phyloP scores from a whole-genome alignment of 176 grass and related monocot genomes.

The Musa acuminata region DNA sequence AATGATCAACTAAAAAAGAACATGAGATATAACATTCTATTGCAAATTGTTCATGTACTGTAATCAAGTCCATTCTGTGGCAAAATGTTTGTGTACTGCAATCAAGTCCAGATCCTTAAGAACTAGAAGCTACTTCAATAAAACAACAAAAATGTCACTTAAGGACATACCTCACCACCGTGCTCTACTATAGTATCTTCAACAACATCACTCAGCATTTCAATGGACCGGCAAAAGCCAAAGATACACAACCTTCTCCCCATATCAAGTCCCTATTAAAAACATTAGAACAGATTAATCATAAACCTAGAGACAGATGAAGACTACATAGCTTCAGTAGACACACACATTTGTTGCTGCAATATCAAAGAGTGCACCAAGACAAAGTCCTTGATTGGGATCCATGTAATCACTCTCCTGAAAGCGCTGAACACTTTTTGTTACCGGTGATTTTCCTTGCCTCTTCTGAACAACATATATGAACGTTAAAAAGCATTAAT shows the following conservation, averaged over 20 bases:
- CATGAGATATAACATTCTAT: no score
- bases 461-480: constrained; percentile 45
- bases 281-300: constrained; percentile 21
- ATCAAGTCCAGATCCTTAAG: neutral
- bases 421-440: constrained; percentile 37
- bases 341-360: constrained; percentile 79
- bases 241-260: constrained; percentile 92
- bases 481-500: constrained; percentile 1
- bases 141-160: neutral
- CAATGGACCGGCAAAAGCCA: constrained; percentile 91
- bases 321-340: constrained; percentile 9
- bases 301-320: neutral
- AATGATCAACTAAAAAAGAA: no score
- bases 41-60: no score
- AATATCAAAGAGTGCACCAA: constrained; percentile 94
- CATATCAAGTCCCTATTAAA: constrained; percentile 68
- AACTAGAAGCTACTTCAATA: neutral
- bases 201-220: constrained; percentile 94
- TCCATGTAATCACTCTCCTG: constrained; percentile 94
- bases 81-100: neutral
- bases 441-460: constrained; percentile 41
- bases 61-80: no score
- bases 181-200: constrained; percentile 92
- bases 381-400: constrained; percentile 78
- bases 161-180: constrained; percentile 68